Conservation (phyloP, 768 basidiomycete species). For the Lactifluus piperatus region DNA sequence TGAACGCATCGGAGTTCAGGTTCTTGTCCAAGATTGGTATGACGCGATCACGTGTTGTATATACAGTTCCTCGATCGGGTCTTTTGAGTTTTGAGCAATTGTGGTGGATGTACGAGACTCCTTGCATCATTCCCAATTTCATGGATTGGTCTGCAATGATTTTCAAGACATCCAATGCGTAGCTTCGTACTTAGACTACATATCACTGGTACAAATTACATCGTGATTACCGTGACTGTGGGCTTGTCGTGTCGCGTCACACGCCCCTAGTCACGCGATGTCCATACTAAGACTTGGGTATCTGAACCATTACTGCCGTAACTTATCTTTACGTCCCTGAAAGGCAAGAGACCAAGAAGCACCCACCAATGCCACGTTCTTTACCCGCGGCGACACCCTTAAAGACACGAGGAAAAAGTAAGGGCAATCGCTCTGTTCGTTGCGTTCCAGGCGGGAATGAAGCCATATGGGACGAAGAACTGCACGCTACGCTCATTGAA, state of each 20-base stretch:
- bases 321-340: background rate
- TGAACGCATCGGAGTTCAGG: background rate
- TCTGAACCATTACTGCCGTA: background rate
- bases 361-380: constrained; percentile 8
- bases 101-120: background rate
- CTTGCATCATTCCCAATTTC: background rate
- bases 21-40: too few relatives aligned
- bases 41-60: constrained; percentile 7
- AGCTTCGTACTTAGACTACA: background rate
- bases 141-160: background rate
- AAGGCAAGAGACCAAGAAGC: constrained; percentile 1
- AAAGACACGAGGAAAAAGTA: constrained; percentile 11
- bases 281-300: background rate
- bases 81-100: background rate
- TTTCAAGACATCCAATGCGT: background rate
- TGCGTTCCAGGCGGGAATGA: constrained; percentile 19
- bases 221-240: background rate
- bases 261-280: background rate
- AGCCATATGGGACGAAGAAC: constrained; percentile 20
- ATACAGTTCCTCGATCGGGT: background rate
- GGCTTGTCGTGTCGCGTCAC: background rate
- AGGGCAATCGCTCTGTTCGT: constrained; percentile 19
- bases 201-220: too few relatives aligned
- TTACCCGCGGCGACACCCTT: constrained; percentile 7
- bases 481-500: constrained; percentile 18